phyloP scores from a whole-genome alignment of 73 alveolate species.

The Paramecium primaurelia region DNA sequence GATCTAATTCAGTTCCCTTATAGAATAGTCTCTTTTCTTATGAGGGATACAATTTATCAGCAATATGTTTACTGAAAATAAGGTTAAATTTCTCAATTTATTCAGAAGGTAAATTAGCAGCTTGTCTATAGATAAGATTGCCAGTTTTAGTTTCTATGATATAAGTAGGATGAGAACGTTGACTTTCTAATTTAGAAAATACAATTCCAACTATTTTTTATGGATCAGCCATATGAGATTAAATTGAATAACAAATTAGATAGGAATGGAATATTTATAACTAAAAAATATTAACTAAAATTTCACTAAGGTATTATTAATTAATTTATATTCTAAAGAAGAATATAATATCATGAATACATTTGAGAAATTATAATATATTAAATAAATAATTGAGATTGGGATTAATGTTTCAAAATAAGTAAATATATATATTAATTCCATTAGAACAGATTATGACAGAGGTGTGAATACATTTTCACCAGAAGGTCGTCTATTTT shows the following conservation, averaged over 20 bases:
- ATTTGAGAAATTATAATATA: background rate
- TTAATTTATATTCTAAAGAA: background rate
- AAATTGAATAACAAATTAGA: background rate
- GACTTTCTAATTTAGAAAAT: background rate
- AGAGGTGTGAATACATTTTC: constrained; percentile 97
- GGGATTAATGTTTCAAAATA: constrained; percentile 27
- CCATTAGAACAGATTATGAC: constrained; percentile 80
- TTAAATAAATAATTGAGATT: background rate
- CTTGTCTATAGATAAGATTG: background rate
- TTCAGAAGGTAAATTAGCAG: background rate
- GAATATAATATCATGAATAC: background rate
- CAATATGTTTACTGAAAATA: background rate
- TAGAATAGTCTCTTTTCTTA: background rate
- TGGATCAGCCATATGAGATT: background rate
- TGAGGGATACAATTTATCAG: background rate
- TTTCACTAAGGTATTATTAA: background rate
- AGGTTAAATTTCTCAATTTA: background rate
- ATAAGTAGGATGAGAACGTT: background rate
- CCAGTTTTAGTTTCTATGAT: background rate
- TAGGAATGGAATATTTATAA: background rate
- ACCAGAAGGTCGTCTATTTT: constrained; percentile 92
- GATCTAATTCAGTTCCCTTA: background rate
- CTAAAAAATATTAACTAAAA: background rate
- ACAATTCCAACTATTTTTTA: background rate
- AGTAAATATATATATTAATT: background rate